A percentile compares a stretch with the other conserved stretches of the same genome.
phyloP scores from a whole-genome alignment of 352 stramenopile genomes.

The Pythium angustatum region DNA sequence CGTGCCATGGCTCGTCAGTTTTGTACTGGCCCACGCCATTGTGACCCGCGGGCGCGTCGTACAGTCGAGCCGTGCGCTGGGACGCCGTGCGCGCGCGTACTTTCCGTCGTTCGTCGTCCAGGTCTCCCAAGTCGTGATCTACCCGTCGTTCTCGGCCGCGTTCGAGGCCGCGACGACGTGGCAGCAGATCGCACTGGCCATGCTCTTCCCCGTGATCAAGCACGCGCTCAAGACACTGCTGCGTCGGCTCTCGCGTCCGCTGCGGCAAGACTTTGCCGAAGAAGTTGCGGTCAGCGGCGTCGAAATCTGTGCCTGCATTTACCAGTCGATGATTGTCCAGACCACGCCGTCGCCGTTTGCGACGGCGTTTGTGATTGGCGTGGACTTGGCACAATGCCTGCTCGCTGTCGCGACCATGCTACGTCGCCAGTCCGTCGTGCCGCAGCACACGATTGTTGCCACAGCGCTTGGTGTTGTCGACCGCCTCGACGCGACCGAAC shows the following conservation, averaged over 20 bases:
- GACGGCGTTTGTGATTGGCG: neutral
- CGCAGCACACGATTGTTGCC: too few species aligned
- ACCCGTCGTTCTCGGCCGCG: neutral
- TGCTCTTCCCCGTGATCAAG: neutral
- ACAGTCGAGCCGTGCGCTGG: neutral
- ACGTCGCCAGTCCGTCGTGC: too few species aligned
- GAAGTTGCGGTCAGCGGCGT: neutral
- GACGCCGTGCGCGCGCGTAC: neutral
- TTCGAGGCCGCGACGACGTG: neutral
- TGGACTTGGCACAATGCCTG: neutral
- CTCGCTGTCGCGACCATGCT: too few species aligned
- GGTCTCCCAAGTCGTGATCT: neutral
- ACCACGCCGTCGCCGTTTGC: neutral
- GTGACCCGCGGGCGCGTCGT: neutral
- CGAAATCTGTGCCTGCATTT: constrained; percentile 2
- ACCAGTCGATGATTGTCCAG: neutral
- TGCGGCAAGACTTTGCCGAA: neutral
- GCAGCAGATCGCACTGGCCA: neutral
- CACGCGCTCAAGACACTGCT: neutral
- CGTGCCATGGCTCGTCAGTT: too few species aligned
- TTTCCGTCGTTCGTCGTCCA: neutral
- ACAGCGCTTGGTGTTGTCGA: too few species aligned
- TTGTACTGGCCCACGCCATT: neutral
- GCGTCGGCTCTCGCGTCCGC: neutral
- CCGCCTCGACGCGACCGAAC: too few species aligned